Conservation (phyloP, 805 yeast species). For the Kluyveromyces nonfermentans region DNA sequence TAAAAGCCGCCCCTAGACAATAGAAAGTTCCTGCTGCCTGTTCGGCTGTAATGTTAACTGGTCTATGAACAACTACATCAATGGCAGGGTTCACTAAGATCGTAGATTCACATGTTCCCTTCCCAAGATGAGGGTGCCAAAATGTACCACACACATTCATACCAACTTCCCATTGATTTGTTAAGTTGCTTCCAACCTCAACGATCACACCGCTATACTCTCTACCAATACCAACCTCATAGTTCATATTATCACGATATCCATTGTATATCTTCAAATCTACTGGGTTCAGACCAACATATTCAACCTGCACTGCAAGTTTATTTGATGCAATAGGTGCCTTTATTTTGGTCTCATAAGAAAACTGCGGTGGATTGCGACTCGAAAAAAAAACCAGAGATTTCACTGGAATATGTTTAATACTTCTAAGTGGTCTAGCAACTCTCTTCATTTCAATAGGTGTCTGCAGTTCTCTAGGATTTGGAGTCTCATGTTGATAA, state of each 20-base stretch:
- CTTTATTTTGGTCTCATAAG: slow-evolving; percentile 44
- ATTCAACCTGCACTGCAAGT: slow-evolving; percentile 48
- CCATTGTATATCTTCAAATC: slow-evolving; percentile 54
- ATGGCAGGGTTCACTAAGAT: slow-evolving; percentile 43
- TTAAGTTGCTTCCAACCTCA: slow-evolving; percentile 42
- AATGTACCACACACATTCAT: slow-evolving; percentile 57
- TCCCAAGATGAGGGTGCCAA: slow-evolving; percentile 40
- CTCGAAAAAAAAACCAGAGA: slow-evolving; percentile 35
- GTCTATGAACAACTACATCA: slow-evolving; percentile 41
- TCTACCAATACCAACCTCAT: slow-evolving; percentile 59
- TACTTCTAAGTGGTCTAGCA: slow-evolving; percentile 41
- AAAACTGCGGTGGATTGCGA: slow-evolving; percentile 33
- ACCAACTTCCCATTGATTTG: slow-evolving; percentile 39
- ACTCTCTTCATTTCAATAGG: slow-evolving; percentile 28
- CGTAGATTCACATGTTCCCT: slow-evolving; percentile 52
- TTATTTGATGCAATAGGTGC: slow-evolving; percentile 40
- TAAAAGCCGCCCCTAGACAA: slow-evolving; percentile 55
- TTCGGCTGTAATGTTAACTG: slow-evolving; percentile 36
- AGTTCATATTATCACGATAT: slow-evolving; percentile 41
- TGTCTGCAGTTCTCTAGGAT: slow-evolving; percentile 20
- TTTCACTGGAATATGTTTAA: slow-evolving; percentile 42
- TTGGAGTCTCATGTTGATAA: slow-evolving; percentile 12
- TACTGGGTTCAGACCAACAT: slow-evolving; percentile 55
- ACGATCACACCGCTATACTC: slow-evolving; percentile 56
- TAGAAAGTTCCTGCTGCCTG: slow-evolving; percentile 60